phyloP scores from a whole-genome alignment of 164 flowering plant species.

The Vitis rupestris region DNA sequence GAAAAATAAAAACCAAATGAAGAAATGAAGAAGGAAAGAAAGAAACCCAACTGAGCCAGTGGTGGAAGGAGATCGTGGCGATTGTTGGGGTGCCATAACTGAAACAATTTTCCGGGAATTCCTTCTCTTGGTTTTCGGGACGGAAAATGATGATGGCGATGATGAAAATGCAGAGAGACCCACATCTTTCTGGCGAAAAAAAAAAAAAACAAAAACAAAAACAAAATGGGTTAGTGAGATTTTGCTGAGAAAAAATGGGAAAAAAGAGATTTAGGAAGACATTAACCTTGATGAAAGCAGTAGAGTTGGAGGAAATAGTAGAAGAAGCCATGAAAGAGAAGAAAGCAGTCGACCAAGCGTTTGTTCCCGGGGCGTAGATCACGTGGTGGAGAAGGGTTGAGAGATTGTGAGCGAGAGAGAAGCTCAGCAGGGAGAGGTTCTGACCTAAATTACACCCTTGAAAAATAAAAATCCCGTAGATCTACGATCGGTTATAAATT shows the following conservation, averaged over 20 bases:
- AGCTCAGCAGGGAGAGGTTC: too few species aligned
- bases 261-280: too few species aligned
- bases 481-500: too few species aligned
- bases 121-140: conserved; percentile 33
- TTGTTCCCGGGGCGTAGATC: too few species aligned
- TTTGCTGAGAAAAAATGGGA: too few species aligned
- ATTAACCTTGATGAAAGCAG: conserved; percentile 9
- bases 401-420: too few species aligned
- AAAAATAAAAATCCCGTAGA: too few species aligned
- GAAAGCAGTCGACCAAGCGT: too few species aligned
- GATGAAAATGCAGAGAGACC: conserved; percentile 46
- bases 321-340: conserved; percentile 18
- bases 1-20: too few species aligned
- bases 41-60: conserved; percentile 72
- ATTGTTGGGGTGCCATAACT: conserved; percentile 80
- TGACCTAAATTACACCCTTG: too few species aligned
- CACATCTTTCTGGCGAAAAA: conserved; percentile 36
- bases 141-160: conserved; percentile 23
- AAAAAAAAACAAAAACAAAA: background rate
- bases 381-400: too few species aligned
- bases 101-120: conserved; percentile 50
- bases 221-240: background rate
- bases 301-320: conserved; percentile 9
- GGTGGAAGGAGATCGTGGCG: conserved; percentile 69
- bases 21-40: background rate